These are phyloP conservation scores for Houttuynia cordata DNA, from an alignment of 164 flowering plant genomes.

Conservation along the genomic window DNA sequence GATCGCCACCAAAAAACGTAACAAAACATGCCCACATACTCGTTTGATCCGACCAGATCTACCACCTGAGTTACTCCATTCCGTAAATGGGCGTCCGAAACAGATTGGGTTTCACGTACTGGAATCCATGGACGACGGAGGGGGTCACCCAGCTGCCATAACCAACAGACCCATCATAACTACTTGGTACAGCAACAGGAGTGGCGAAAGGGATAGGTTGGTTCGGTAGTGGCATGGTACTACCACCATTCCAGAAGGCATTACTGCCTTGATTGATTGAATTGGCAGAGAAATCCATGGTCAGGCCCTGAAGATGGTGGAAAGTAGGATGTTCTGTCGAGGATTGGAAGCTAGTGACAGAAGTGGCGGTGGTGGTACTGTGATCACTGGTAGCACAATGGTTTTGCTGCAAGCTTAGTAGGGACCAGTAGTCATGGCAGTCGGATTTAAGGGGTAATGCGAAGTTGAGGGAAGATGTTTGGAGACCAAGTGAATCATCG, in stretches of 20 bases:
- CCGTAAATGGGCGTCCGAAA: conserved; percentile 73
- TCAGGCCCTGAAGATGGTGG: conserved; percentile 2
- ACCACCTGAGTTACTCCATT: conserved; percentile 33
- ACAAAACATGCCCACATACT: too few relatives aligned
- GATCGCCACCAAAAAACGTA: too few relatives aligned
- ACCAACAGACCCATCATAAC: conserved; percentile 12
- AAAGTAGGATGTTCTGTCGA: conserved; percentile 6
- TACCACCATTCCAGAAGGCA: conserved; percentile 13
- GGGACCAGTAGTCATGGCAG: conserved; percentile 18
- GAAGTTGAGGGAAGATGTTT: conserved; percentile 10
- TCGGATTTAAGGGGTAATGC: conserved; percentile 15
- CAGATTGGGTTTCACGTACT: conserved; percentile 36
- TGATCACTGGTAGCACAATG: background rate
- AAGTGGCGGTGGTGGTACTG: background rate
- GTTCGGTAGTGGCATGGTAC: conserved; percentile 1
- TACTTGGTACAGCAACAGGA: conserved; percentile 1
- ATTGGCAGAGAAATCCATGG: conserved; percentile 9
- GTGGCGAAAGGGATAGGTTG: conserved; percentile 5
- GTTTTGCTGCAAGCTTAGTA: conserved; percentile 18
- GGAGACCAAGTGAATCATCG: conserved; percentile 3
- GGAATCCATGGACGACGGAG: conserved; percentile 25
- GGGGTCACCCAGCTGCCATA: conserved; percentile 30
- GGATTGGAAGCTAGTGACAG: conserved; percentile 5
- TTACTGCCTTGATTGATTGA: conserved; percentile 8
- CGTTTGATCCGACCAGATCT: background rate